Conservation (phyloP, 2,329 filamentous ascomycete species). For the Penicillium capsulatum region DNA sequence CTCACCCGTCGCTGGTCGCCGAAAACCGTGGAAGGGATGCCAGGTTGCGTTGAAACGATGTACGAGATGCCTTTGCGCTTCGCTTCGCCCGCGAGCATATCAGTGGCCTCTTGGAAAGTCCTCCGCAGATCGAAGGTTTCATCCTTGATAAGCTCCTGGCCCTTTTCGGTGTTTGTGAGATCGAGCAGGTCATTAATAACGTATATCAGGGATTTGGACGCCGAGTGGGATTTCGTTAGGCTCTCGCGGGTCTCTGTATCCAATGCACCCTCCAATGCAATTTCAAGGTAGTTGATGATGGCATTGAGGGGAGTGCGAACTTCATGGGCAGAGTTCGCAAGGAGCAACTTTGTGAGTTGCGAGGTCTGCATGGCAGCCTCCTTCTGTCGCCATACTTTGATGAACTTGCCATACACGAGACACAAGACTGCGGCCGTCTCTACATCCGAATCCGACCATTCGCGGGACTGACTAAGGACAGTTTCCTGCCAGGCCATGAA, state of each 20-base stretch:
- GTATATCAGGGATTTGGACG: slow-evolving; percentile 87
- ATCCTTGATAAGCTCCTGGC: slow-evolving; percentile 71
- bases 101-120: slow-evolving; percentile 72
- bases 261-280: slow-evolving; percentile 74
- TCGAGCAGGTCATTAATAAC: slow-evolving; percentile 91
- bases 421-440: slow-evolving; percentile 86
- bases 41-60: slow-evolving; percentile 62
- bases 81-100: slow-evolving; percentile 69
- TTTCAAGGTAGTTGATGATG: slow-evolving; percentile 92
- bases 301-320: slow-evolving; percentile 87
- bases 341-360: slow-evolving; percentile 69
- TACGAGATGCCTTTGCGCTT: slow-evolving; percentile 71
- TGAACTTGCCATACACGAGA: slow-evolving; percentile 83
- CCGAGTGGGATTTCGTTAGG: slow-evolving; percentile 76
- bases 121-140: slow-evolving; percentile 69
- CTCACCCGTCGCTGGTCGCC: slow-evolving; percentile 78
- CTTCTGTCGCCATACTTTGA: slow-evolving; percentile 89
- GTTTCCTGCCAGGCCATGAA: slow-evolving; percentile 80
- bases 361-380: slow-evolving; percentile 78
- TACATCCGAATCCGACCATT: slow-evolving; percentile 85
- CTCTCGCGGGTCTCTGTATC: slow-evolving; percentile 83
- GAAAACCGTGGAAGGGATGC: slow-evolving; percentile 64
- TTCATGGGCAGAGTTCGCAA: slow-evolving; percentile 88
- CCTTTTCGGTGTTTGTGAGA: slow-evolving; percentile 81
- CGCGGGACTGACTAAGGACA: slow-evolving; percentile 73